Evolutionary conservation across 192 early-diverging fungal genomes (phyloP).

Genomic region (Blastocladiella britannica): DNA sequence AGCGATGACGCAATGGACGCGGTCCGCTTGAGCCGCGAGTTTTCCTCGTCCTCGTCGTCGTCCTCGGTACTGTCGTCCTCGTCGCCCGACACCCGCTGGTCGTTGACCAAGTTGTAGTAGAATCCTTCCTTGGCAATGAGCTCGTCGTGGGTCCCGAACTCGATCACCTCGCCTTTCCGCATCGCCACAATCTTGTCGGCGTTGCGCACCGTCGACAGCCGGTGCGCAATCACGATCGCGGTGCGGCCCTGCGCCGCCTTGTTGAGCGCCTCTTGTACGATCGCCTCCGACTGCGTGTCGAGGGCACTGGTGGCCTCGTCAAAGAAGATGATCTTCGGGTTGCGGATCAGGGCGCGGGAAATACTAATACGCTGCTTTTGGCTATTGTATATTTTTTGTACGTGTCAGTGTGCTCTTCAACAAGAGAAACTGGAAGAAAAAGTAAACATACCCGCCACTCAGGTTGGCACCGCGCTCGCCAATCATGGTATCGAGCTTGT

Average conservation of each 20-base stretch:
- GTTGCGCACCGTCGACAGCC: conserved; percentile 14
- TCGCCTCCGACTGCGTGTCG: conserved; percentile 26
- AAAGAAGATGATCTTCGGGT: conserved; percentile 15
- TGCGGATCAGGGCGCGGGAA: conserved; percentile 21
- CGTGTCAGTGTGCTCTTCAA: too few species aligned
- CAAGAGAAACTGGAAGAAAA: too few species aligned
- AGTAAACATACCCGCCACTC: conserved; percentile 10
- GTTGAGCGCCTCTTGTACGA: conserved; percentile 40
- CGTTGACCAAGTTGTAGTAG: conserved; percentile 13
- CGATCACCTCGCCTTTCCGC: conserved; percentile 14
- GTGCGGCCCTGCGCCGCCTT: conserved; percentile 27
- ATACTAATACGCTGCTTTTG: too few species aligned
- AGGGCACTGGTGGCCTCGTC: conserved; percentile 35
- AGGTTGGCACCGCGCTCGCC: conserved; percentile 4
- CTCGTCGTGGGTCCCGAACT: conserved; percentile 16
- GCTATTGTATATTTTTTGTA: too few species aligned
- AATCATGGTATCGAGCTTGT: conserved; percentile 11
- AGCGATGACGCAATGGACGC: neutral
- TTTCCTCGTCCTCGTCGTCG: neutral
- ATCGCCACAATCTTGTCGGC: conserved; percentile 10
- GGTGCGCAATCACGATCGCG: conserved; percentile 50
- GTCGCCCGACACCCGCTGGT: conserved; percentile 6
- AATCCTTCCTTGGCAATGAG: conserved; percentile 10
- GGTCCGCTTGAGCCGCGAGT: neutral
- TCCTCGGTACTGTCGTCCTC: neutral